Conservation (phyloP, 2,329 filamentous ascomycete species). For the Cladosporium sp. region DNA sequence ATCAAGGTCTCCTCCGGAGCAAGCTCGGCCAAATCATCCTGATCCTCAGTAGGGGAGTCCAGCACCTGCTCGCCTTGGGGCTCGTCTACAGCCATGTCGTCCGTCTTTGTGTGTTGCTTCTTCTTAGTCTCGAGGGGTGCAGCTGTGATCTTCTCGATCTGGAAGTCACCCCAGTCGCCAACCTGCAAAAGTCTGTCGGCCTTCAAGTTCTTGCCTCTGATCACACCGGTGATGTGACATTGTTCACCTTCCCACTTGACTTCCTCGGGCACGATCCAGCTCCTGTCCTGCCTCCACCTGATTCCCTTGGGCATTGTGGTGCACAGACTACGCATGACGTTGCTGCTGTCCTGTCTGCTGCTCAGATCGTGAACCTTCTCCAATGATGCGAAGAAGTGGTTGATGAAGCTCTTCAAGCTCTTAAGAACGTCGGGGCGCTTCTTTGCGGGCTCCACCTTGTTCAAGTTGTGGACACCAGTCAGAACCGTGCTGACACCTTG, state of each 20-base stretch:
- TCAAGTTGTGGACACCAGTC: slow-evolving; percentile 71
- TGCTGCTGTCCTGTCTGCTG: slow-evolving; percentile 84
- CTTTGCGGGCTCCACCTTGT: slow-evolving; percentile 76
- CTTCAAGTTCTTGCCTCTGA: slow-evolving; percentile 83
- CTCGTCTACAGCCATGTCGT: slow-evolving; percentile 67
- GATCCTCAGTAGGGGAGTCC: slow-evolving; percentile 73
- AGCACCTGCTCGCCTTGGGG: slow-evolving; percentile 59
- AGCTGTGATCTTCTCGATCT: slow-evolving; percentile 83
- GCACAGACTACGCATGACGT: slow-evolving; percentile 86
- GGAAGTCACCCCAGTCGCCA: slow-evolving; percentile 91
- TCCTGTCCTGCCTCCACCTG: slow-evolving; percentile 91
- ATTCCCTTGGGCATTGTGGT: slow-evolving; percentile 90
- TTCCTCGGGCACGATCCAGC: slow-evolving; percentile 91
- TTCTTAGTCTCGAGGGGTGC: slow-evolving; percentile 64
- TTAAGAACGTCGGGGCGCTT: slow-evolving; percentile 72
- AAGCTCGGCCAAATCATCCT: slow-evolving; percentile 77
- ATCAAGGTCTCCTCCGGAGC: slow-evolving; percentile 85
- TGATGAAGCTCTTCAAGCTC: slow-evolving; percentile 89
- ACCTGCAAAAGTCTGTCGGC: slow-evolving; percentile 87
- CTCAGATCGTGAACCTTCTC: slow-evolving; percentile 90
- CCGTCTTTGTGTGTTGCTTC: slow-evolving; percentile 50
- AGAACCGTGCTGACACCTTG: slow-evolving; percentile 94
- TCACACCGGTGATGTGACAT: slow-evolving; percentile 69
- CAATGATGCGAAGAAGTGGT: slow-evolving; percentile 88
- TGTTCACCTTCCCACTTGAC: slow-evolving; percentile 66